Percentiles rank a stretch among this genome's conserved stretches.
These are phyloP conservation scores for Ustanciosporium gigantosporum DNA, from an alignment of 1,284 basidiomycete species.

Conservation along the genomic window DNA sequence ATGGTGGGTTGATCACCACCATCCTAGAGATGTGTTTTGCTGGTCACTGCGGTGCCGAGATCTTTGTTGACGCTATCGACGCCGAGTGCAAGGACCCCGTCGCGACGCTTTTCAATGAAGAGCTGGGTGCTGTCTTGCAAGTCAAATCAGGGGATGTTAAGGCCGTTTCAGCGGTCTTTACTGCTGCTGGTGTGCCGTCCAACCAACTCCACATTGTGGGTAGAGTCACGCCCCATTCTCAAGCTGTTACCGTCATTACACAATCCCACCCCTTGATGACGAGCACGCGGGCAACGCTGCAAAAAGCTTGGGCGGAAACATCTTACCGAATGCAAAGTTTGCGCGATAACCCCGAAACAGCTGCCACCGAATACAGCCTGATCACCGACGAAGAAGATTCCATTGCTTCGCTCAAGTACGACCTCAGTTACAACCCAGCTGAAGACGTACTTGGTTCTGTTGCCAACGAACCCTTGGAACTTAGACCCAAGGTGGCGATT, in stretches of 20 bases:
- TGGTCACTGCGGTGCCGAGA: conserved; percentile 76
- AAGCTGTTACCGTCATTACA: conserved; percentile 66
- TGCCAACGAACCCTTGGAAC: conserved; percentile 35
- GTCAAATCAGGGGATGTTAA: conserved; percentile 71
- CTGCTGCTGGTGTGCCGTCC: conserved; percentile 73
- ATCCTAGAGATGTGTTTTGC: conserved; percentile 96
- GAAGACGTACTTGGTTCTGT: conserved; percentile 37
- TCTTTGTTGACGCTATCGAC: conserved; percentile 69
- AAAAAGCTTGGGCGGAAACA: conserved; percentile 89
- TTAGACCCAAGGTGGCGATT: conserved; percentile 86
- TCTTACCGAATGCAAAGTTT: conserved; percentile 87
- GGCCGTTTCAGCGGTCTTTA: conserved; percentile 70
- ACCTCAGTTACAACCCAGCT: conserved; percentile 53
- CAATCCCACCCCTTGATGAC: conserved; percentile 26
- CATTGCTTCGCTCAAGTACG: conserved; percentile 62
- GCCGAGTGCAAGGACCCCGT: conserved; percentile 62
- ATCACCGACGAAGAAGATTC: conserved; percentile 64
- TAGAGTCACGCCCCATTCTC: conserved; percentile 64
- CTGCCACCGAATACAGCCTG: conserved; percentile 79
- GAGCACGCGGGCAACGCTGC: conserved; percentile 70
- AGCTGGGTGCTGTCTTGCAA: conserved; percentile 91
- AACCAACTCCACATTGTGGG: conserved; percentile 77
- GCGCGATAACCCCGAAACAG: conserved; percentile 79
- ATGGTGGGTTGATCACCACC: conserved; percentile 90
- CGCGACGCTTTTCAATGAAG: conserved; percentile 88